phyloP scores from a whole-genome alignment of 352 stramenopile genomes.

The Phytophthora pluvialis region DNA sequence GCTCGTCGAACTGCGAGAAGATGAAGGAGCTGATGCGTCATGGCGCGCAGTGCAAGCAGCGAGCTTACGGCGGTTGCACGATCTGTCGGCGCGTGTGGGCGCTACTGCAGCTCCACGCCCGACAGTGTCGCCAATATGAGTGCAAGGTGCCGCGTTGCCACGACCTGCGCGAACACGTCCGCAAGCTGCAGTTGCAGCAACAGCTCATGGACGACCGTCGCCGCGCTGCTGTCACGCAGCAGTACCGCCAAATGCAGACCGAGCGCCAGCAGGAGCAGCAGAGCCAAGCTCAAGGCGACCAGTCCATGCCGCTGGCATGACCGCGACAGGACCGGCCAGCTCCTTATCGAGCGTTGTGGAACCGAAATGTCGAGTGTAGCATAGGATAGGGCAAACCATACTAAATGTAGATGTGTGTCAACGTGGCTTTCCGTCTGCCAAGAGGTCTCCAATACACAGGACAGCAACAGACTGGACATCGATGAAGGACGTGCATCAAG shows the following conservation, averaged over 20 bases:
- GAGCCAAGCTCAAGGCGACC: conserved; percentile 40
- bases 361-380: conserved; percentile 40
- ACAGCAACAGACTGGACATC: not conserved
- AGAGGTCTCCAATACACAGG: not conserved
- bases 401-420: conserved; percentile 47
- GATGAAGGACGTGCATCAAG: conserved; percentile 22
- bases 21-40: conserved; percentile 99
- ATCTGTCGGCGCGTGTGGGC: conserved; percentile 98
- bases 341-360: conserved; percentile 24
- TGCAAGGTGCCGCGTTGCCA: conserved; percentile 97
- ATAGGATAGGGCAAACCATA: conserved; percentile 47
- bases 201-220: conserved; percentile 98
- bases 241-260: conserved; percentile 86
- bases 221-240: conserved; percentile 86
- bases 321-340: conserved; percentile 12
- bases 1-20: conserved; percentile 97
- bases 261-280: conserved; percentile 48
- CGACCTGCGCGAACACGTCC: conserved; percentile 94
- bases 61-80: conserved; percentile 93
- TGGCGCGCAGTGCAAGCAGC: conserved; percentile 93
- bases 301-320: conserved; percentile 49
- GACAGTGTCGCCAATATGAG: conserved; percentile 94
- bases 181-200: conserved; percentile 97
- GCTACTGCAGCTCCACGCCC: conserved; percentile 96
- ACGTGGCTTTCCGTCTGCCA: conserved; percentile 23